phyloP scores from a whole-genome alignment of 495 filamentous ascomycete genomes.

The Penicillium dipodomyicola region DNA sequence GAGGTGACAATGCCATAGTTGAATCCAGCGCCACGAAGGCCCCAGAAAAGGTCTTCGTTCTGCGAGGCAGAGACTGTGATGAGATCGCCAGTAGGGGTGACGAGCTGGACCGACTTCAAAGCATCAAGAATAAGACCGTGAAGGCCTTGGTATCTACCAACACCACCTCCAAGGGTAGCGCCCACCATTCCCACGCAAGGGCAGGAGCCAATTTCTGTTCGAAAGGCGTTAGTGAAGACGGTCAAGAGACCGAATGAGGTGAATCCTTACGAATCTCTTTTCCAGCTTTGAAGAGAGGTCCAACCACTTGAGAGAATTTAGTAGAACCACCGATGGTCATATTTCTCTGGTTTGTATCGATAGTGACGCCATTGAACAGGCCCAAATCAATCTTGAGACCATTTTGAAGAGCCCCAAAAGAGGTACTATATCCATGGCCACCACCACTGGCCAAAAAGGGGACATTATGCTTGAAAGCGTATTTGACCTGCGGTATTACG shows the following conservation, averaged over 20 bases:
- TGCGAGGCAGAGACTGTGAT: conserved; percentile 22
- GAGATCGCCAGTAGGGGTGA: not conserved
- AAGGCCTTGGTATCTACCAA: not conserved
- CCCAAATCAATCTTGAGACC: not conserved
- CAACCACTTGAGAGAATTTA: not conserved
- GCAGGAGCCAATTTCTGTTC: not conserved
- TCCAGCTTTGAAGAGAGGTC: not conserved
- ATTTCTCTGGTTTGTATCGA: not conserved
- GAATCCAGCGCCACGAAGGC: conserved; percentile 32
- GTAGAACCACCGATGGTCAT: not conserved
- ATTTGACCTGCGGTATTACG: too few relatives aligned
- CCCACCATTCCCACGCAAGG: conserved; percentile 4
- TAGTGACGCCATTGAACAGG: not conserved
- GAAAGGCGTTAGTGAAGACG: not conserved
- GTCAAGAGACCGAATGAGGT: not conserved
- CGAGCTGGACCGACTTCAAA: not conserved
- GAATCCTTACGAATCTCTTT: not conserved
- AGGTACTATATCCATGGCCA: not conserved
- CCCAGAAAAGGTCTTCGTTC: conserved; percentile 39
- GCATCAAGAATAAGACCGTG: conserved; percentile 1
- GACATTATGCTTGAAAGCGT: not conserved
- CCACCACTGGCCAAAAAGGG: not conserved
- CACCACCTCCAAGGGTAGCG: not conserved
- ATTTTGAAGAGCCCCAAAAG: not conserved
- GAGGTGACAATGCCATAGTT: conserved; percentile 29